Evolutionary conservation across 106 monocot species (phyloP), one percentile per base, ranked within the genome.

Genomic region (Dioscorea dumetorum): DNA sequence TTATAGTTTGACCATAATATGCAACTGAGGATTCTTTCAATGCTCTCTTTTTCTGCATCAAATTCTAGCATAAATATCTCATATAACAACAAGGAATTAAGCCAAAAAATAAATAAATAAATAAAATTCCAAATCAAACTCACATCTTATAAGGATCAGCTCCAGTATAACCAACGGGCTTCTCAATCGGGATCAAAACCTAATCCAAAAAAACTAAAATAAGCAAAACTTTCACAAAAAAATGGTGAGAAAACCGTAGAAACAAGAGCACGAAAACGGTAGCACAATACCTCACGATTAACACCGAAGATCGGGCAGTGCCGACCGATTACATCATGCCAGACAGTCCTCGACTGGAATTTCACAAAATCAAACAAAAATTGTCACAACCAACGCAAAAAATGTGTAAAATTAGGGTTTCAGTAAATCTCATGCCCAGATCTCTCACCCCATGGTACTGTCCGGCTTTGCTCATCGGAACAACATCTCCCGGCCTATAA

Each of bases 61-160:
- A 41, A 10, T 41, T 0, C 41, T 8, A 41, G 41, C 41, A 41
- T 41, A 41, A 5, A 41, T 41, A 41, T 41, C 41, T 41, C 3
- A 41, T 41, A 41, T 41, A 41, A 8, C 6, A 41, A 8, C 41
- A 8, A 41, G 0, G 41, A 41, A 28, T 28, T 28, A 28, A 28
- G 6, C 41, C 6, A 0, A 41, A 41, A 41, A 41, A 41, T 0
- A 41, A 41, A 34, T 34, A 7, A 34, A n/a, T n/a, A 34, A 34
- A 4, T 34, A 34, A 10, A 41, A 41, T 10, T 11, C 8, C n/a
- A 66, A 18, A 54, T 0, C 3, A 13, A 74, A 33, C 82, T 81
- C 68, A 99, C 97, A 99, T 69, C 54, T 99, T 99, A 73, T 99
- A 99, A 24, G 97, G 83, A 87, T 99, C 97, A 2, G 97, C 89